These are phyloP conservation scores for Globisporangium viniferum DNA, from an alignment of 352 stramenopile genomes.

Conservation along the genomic window DNA sequence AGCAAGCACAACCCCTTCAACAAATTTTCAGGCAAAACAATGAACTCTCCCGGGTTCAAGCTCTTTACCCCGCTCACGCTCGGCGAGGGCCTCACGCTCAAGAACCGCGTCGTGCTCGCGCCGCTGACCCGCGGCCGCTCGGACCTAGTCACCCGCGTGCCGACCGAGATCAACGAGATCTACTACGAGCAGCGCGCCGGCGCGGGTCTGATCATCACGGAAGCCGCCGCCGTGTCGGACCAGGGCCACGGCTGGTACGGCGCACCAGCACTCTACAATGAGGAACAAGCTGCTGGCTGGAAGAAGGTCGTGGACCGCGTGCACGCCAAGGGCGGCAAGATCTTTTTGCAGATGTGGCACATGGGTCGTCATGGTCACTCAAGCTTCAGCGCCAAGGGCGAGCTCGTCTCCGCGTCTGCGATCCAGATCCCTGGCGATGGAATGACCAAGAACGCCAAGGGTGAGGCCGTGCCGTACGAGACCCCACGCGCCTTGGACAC, in stretches of 20 bases:
- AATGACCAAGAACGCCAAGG: too few species aligned
- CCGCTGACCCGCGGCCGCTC: constrained; percentile 22
- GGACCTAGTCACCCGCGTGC: neutral
- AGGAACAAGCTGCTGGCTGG: neutral
- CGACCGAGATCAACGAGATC: neutral
- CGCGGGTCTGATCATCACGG: neutral
- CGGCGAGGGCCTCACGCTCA: constrained; percentile 18
- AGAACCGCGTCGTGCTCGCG: constrained; percentile 31
- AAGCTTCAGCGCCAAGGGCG: neutral
- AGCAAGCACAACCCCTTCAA: too few species aligned
- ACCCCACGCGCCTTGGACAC: too few species aligned
- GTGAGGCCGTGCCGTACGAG: too few species aligned
- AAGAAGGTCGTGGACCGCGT: neutral
- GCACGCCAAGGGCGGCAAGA: neutral
- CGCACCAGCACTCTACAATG: neutral
- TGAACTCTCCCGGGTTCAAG: too few species aligned
- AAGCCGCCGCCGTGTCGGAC: neutral
- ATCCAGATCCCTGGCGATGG: too few species aligned
- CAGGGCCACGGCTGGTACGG: neutral
- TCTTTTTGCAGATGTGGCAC: neutral
- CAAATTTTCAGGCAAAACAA: too few species aligned
- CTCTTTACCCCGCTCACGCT: constrained; percentile 7
- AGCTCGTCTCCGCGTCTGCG: neutral
- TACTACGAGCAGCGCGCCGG: neutral
- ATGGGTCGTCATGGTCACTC: neutral